Base-by-base conservation (phyloP, 2,329 filamentous ascomycete species). In the Fusarium sp. region DNA sequence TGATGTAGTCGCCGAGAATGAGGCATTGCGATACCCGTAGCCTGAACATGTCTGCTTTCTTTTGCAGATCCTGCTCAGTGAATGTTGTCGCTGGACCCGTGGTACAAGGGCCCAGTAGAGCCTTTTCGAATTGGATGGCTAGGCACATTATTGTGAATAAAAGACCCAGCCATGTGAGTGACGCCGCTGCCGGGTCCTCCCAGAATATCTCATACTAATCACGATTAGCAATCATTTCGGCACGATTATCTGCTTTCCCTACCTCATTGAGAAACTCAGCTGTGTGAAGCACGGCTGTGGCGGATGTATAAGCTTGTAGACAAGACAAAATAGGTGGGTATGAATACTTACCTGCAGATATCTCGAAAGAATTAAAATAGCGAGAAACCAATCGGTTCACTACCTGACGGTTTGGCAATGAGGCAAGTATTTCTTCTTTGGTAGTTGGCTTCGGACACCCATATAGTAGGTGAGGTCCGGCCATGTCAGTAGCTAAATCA, bases 121-220 rank as follows among this genome's bases (percentile, higher is more conserved):
- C 61, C 23, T 47, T 62, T 4, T 62, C 56, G 23, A 67, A 58
- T 4, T 70, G 57, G 7, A 71, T 65, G 2, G 82, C 77, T 8
- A 84, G 73, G 49, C 79, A 79, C 43, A 85, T 72, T 6, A 85
- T 83, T 7, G 76, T 77, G 67, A 81, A 85, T 1, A 85, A 65
- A 2, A 84, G 74, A 2, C 80, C 83, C 12, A 85, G 51, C 83
- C 83, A 85, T 56, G 80, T 78, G 4, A 79, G 72, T 0, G 82
- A 76, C 3, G 75, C 76, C 0, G 65, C 67, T 4, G 69, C 56
- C 5, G 80, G 80, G 12, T 79, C 65, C 9, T 74, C 57, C 82
- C 83, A 85, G 54, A 84, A 85, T 1, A 68, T 70, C 5, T 80
- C 75, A 53, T 85, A 85, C 78, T 82, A 4, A 10, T 3, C 1